Conservation (phyloP, 2,329 filamentous ascomycete genomes). For the Stenocarpella maydis region DNA sequence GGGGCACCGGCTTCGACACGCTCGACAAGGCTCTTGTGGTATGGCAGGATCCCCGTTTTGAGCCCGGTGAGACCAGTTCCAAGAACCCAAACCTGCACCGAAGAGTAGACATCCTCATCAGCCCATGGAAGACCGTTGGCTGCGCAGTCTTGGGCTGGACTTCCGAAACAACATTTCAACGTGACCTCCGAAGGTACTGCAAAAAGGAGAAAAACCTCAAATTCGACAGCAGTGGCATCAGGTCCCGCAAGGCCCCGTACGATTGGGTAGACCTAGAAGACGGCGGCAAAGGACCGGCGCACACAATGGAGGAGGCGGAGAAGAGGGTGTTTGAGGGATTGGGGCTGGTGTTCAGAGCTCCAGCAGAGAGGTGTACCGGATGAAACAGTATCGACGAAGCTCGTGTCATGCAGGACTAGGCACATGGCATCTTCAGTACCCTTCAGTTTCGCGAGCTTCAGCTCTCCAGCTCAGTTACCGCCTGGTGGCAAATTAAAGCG, state of each 20-base stretch:
- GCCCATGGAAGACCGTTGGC: slow-evolving; percentile 86
- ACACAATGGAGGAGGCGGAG: slow-evolving; percentile 78
- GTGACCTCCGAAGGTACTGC: slow-evolving; percentile 83
- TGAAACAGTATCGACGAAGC: slow-evolving; percentile 45
- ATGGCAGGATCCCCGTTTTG: slow-evolving; percentile 77
- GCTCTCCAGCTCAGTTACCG: background rate
- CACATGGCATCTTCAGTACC: background rate
- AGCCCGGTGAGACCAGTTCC: slow-evolving; percentile 46
- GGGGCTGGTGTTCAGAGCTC: slow-evolving; percentile 71
- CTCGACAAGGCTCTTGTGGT: slow-evolving; percentile 93
- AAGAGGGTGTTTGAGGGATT: slow-evolving; percentile 81
- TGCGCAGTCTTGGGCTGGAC: slow-evolving; percentile 91
- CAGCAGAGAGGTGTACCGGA: slow-evolving; percentile 73
- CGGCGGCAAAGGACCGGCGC: slow-evolving; percentile 57
- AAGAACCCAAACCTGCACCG: slow-evolving; percentile 80
- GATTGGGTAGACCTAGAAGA: slow-evolving; percentile 79
- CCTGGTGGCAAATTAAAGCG: background rate
- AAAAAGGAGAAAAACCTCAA: slow-evolving; percentile 77
- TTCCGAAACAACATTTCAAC: slow-evolving; percentile 87
- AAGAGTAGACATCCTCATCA: slow-evolving; percentile 90
- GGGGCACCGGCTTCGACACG: slow-evolving; percentile 78
- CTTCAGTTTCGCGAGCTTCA: background rate
- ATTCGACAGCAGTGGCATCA: slow-evolving; percentile 90
- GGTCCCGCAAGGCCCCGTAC: slow-evolving; percentile 57
- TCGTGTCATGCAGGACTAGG: background rate